These are phyloP conservation scores for Calocybe indica DNA, from an alignment of 768 basidiomycete genomes.

Conservation along the genomic window DNA sequence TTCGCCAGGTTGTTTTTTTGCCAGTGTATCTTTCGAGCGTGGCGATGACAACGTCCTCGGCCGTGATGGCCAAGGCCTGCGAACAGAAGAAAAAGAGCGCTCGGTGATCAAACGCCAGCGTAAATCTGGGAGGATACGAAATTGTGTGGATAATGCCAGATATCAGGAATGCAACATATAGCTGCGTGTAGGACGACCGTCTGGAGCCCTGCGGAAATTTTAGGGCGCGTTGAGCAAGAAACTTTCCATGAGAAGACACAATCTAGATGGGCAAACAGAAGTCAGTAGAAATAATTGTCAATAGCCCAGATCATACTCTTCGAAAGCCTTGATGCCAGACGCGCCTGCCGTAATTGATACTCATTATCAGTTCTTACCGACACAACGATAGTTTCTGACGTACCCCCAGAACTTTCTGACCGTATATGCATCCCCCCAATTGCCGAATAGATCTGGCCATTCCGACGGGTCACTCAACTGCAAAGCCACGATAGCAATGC, in stretches of 20 bases:
- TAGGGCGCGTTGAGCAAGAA: conserved; percentile 16
- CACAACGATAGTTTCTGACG: too few species aligned
- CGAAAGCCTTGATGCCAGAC: not conserved
- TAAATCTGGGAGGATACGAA: not conserved
- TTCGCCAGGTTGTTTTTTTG: not conserved
- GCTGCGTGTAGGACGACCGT: conserved; percentile 21
- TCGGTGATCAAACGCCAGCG: conserved; percentile 1
- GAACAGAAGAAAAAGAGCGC: conserved; percentile 20
- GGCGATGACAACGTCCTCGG: conserved; percentile 20
- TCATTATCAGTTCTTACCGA: too few species aligned
- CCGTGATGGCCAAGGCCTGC: conserved; percentile 27
- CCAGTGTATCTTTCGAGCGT: too few species aligned
- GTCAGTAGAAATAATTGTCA: not conserved
- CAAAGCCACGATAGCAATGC: not conserved
- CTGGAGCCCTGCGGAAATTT: conserved; percentile 17
- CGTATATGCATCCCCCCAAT: not conserved
- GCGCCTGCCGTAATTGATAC: not conserved
- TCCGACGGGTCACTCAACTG: not conserved
- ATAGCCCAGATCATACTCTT: not conserved
- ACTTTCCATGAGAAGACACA: conserved; percentile 19
- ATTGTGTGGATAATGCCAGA: conserved; percentile 25
- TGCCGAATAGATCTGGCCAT: conserved; percentile 1
- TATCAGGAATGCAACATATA: conserved; percentile 27
- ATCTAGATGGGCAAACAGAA: conserved; percentile 10
- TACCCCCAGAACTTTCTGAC: conserved; percentile 1